Evolutionary conservation across 164 flowering plant species (phyloP), one percentile per base, ranked within the genome.

Genomic region (Akebia trifoliata): DNA sequence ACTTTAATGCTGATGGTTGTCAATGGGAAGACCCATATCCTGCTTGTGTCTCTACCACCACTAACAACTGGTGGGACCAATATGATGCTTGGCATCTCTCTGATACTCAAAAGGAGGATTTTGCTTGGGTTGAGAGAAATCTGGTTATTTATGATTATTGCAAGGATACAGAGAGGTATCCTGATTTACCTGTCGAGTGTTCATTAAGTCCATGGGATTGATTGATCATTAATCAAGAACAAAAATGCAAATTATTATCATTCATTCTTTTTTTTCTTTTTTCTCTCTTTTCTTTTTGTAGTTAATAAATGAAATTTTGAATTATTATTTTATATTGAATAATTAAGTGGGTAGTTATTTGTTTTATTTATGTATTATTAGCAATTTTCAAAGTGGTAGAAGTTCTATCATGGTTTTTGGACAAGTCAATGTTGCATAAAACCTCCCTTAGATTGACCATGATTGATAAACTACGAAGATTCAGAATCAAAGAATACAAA

Each of bases 11-110:
- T 0, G 97, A 93, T 24, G 96, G 69, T 4, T 93, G 98, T 67
- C 84, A 76, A 40, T 87, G 97, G 97, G 76, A 85, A 52, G 94
- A 93, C 36, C 96, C 96, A 12, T 92, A 75, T 66, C 95, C 94
- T 1, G 56, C 71, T 0, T 93, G 98, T 46, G 97, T 89, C 0
- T 78, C 94, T 1, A 85, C 97, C 42, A 90, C 98, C 0, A 79
- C 90, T 0, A 31, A 83, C 6, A 67, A 85, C 25, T 90, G 97
- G 98, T 93, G 98, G 97, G 97, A 93, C 54, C 85, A 90, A 11
- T 76, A 78, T 48, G 74, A 59, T 15, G 82, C 98, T 17, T 90
- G 96, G 98, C 86, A 81, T 45, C 74, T 84, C 11, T 62, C 87
- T 0, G 78, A 77, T 31, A 44, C 76, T 0, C 92, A 93, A 64